Evolutionary conservation across 345 rosid genomes (phyloP).

Genomic region (Diplotaxis tenuifolia): DNA sequence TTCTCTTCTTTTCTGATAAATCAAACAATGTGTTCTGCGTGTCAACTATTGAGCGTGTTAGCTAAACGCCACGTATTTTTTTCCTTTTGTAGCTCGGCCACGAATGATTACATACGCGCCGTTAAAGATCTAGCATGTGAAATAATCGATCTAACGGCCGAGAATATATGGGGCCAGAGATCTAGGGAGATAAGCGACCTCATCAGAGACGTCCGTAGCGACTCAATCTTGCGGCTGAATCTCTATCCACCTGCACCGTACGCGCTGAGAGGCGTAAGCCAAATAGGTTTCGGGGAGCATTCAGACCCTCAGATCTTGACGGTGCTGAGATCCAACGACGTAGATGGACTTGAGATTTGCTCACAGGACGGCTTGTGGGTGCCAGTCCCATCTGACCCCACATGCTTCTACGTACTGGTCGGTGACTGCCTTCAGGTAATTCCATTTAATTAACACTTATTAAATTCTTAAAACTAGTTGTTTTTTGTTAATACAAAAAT

Average conservation of each 20-base stretch:
- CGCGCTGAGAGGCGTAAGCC: slow-evolving; percentile 24
- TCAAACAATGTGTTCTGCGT: not conserved
- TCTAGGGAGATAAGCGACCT: slow-evolving; percentile 53
- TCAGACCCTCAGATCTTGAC: slow-evolving; percentile 99
- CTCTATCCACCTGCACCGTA: slow-evolving; percentile 63
- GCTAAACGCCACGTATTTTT: slow-evolving; percentile 11
- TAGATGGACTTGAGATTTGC: slow-evolving; percentile 77
- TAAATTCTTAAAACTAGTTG: too few relatives aligned
- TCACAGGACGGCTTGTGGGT: slow-evolving; percentile 65
- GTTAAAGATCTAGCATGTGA: slow-evolving; percentile 65
- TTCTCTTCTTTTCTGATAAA: not conserved
- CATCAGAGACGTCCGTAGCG: slow-evolving; percentile 70
- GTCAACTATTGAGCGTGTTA: slow-evolving; percentile 1
- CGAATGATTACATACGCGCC: slow-evolving; percentile 59
- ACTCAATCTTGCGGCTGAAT: slow-evolving; percentile 73
- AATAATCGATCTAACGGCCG: slow-evolving; percentile 75
- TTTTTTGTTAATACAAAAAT: too few relatives aligned
- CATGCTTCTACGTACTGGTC: slow-evolving; percentile 67
- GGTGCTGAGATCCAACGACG: slow-evolving; percentile 85
- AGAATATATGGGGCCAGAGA: slow-evolving; percentile 65
- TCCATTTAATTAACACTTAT: not conserved
- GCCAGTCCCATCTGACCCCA: slow-evolving; percentile 78
- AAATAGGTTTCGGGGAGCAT: slow-evolving; percentile 89
- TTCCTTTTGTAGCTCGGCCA: slow-evolving; percentile 52
- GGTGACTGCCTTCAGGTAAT: slow-evolving; percentile 85